A percentile compares a stretch with the other conserved stretches of the same genome.
Conservation (phyloP, 2,329 filamentous ascomycete species). For the Exophiala spinifera region DNA sequence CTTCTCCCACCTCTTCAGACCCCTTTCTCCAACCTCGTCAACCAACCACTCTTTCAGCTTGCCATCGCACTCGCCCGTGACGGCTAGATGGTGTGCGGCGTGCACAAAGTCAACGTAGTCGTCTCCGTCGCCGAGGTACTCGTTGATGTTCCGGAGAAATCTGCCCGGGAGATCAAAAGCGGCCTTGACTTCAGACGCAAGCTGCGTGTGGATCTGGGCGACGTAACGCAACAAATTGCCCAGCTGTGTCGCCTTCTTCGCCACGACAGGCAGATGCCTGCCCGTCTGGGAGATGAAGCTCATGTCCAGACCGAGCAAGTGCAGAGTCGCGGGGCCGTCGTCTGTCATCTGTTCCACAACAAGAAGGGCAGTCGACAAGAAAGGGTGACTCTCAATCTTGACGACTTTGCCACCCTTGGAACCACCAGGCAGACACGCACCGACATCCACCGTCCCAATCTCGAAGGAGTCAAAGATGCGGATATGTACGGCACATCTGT, state of each 20-base stretch:
- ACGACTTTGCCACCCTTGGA: constrained; percentile 43
- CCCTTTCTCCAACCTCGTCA: constrained; percentile 75
- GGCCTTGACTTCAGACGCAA: constrained; percentile 78
- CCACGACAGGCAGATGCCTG: constrained; percentile 75
- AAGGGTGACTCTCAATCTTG: constrained; percentile 67
- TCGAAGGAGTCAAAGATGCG: constrained; percentile 84
- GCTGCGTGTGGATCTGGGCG: constrained; percentile 72
- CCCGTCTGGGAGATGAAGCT: constrained; percentile 71
- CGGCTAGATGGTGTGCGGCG: constrained; percentile 77
- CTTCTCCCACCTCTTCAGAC: constrained; percentile 94
- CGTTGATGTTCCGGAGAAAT: constrained; percentile 75
- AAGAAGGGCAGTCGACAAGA: constrained; percentile 72
- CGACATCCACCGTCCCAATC: constrained; percentile 64
- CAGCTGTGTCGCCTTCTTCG: constrained; percentile 80
- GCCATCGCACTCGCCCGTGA: constrained; percentile 75
- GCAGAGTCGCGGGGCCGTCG: constrained; percentile 35
- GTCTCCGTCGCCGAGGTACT: constrained; percentile 65
- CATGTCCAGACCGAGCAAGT: constrained; percentile 76
- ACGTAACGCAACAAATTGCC: constrained; percentile 86
- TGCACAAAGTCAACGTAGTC: constrained; percentile 57
- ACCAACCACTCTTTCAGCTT: constrained; percentile 83
- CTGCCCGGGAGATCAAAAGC: constrained; percentile 72
- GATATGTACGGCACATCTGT: constrained; percentile 58
- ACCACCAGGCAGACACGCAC: constrained; percentile 44
- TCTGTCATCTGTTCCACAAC: constrained; percentile 43